phyloP scores from a whole-genome alignment of 1,139 yeast genomes.

The Kurtzmaniella quercitrusa region DNA sequence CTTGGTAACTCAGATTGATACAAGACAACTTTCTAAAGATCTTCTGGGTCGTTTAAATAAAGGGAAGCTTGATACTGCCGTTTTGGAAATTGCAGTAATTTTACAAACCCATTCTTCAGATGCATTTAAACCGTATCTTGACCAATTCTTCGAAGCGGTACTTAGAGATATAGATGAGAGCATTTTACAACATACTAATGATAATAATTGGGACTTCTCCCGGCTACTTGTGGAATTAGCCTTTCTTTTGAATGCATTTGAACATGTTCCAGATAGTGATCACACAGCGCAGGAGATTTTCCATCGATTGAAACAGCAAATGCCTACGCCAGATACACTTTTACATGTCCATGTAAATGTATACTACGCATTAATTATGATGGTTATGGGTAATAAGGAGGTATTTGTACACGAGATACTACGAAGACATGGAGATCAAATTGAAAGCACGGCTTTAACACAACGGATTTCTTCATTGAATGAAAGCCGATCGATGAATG shows the following conservation, averaged over 20 bases:
- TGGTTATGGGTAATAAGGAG: not conserved
- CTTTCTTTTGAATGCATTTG: constrained; percentile 2
- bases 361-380: constrained; percentile 4
- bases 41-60: not conserved
- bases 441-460: not conserved
- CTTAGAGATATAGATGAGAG: not conserved
- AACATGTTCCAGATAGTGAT: not conserved
- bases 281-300: not conserved
- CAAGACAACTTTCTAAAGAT: not conserved
- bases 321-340: not conserved
- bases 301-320: not conserved
- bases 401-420: not conserved
- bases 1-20: not conserved
- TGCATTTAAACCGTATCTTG: not conserved
- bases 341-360: constrained; percentile 3
- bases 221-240: not conserved
- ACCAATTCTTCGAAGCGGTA: not conserved
- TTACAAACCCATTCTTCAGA: not conserved
- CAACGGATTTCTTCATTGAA: not conserved
- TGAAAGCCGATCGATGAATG: too few relatives aligned
- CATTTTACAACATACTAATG: not conserved
- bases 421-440: not conserved
- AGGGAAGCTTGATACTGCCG: not conserved
- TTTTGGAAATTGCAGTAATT: not conserved
- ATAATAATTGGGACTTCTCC: not conserved